These are phyloP conservation scores for Paraconiothyrium brasiliense DNA, from an alignment of 2,329 filamentous ascomycete genomes.

Conservation along the genomic window DNA sequence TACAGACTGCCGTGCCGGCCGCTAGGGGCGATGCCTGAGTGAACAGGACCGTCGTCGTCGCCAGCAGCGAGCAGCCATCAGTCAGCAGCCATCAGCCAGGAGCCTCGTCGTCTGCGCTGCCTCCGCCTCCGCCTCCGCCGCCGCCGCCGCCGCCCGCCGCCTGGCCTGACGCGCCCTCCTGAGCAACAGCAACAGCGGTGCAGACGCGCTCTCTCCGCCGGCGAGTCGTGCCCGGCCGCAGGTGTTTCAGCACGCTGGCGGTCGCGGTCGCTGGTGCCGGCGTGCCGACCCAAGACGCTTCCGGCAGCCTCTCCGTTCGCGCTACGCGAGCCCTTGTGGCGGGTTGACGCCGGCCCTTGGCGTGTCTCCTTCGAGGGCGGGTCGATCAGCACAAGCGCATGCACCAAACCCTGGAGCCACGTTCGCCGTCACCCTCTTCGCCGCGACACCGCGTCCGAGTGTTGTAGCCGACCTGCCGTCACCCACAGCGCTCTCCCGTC, in stretches of 20 bases:
- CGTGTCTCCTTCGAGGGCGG: conserved; percentile 35
- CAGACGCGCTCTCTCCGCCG: conserved; percentile 27
- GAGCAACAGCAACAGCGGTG: background rate
- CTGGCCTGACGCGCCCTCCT: too few species aligned
- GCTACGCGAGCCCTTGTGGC: conserved; percentile 40
- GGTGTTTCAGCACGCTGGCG: conserved; percentile 45
- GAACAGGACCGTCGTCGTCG: too few species aligned
- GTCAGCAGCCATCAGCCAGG: too few species aligned
- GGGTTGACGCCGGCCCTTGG: conserved; percentile 46
- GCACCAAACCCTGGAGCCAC: conserved; percentile 52
- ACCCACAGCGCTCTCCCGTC: conserved; percentile 19
- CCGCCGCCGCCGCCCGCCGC: too few species aligned
- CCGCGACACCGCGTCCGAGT: conserved; percentile 15
- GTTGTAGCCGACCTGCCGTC: conserved; percentile 33
- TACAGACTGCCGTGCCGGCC: conserved; percentile 24
- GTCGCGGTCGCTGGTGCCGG: conserved; percentile 41
- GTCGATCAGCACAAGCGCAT: conserved; percentile 53
- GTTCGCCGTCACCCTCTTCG: conserved; percentile 40
- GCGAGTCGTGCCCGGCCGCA: conserved; percentile 22
- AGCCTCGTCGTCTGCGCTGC: too few species aligned
- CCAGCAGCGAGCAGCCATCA: too few species aligned
- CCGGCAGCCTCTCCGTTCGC: conserved; percentile 43
- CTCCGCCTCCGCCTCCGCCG: too few species aligned
- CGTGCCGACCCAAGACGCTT: conserved; percentile 39
- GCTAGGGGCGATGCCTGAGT: background rate